A percentile compares a stretch with the other conserved stretches of the same genome.
These are phyloP conservation scores for Cercophora scortea DNA, from an alignment of 495 filamentous ascomycete genomes.

Conservation along the genomic window DNA sequence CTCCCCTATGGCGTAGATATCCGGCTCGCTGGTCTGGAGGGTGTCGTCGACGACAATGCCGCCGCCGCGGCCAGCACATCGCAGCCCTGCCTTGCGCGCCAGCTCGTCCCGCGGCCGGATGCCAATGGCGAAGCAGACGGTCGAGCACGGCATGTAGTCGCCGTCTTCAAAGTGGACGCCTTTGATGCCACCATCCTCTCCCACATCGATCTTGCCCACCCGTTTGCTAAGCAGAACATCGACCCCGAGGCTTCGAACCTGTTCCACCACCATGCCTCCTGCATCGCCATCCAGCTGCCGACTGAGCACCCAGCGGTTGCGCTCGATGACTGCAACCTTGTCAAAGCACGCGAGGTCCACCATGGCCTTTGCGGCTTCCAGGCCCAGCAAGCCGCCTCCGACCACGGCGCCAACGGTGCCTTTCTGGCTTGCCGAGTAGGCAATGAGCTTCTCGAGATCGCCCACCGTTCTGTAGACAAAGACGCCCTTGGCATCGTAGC, in stretches of 20 bases:
- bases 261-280: conserved; percentile 75
- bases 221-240: conserved; percentile 77
- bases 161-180: conserved; percentile 84
- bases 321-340: conserved; percentile 77
- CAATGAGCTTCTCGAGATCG: conserved; percentile 76
- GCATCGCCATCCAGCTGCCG: conserved; percentile 84
- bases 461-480: conserved; percentile 94
- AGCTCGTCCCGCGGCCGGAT: conserved; percentile 80
- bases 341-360: conserved; percentile 75
- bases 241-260: conserved; percentile 71
- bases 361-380: conserved; percentile 95
- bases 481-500: conserved; percentile 76
- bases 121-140: conserved; percentile 90
- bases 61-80: conserved; percentile 64
- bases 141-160: conserved; percentile 70
- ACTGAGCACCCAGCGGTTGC: conserved; percentile 82
- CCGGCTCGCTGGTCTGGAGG: conserved; percentile 61
- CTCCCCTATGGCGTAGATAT: conserved; percentile 89
- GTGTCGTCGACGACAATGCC: conserved; percentile 69
- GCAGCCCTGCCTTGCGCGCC: conserved; percentile 61
- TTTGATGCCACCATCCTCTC: conserved; percentile 57
- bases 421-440: conserved; percentile 56
- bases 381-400: conserved; percentile 81
- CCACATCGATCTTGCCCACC: conserved; percentile 64
- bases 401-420: conserved; percentile 72